phyloP scores from a whole-genome alignment of 1,139 yeast genomes.

The Taphrina wiesneri region DNA sequence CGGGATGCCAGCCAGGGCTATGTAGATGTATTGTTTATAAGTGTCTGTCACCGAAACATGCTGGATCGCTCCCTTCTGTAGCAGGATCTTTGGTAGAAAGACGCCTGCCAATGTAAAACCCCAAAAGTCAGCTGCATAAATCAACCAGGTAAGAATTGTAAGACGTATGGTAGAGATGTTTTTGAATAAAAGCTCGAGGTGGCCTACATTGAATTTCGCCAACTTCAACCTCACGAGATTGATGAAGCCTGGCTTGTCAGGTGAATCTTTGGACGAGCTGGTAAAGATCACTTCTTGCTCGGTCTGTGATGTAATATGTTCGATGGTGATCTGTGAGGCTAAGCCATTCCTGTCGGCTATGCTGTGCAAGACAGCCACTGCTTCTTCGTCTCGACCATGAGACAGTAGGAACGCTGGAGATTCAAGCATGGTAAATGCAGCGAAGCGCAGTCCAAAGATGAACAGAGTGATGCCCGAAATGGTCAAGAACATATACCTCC shows the following conservation, averaged over 20 bases:
- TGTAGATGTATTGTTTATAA: constrained; percentile 57
- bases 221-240: neutral
- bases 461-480: constrained; percentile 8
- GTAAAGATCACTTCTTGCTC: neutral
- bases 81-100: constrained; percentile 52
- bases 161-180: neutral
- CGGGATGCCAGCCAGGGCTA: constrained; percentile 55
- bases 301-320: neutral
- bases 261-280: neutral
- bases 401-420: constrained; percentile 19
- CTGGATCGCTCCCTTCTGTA: constrained; percentile 51
- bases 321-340: neutral
- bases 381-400: neutral
- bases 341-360: neutral
- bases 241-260: neutral
- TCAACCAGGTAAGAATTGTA: constrained; percentile 15
- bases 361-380: neutral
- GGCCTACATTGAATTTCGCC: neutral
- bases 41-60: constrained; percentile 50
- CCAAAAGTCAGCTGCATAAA: constrained; percentile 22
- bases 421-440: constrained; percentile 19
- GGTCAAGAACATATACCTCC: constrained; percentile 19
- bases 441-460: constrained; percentile 8
- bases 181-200: constrained; percentile 9
- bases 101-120: constrained; percentile 23